These are phyloP conservation scores for Coniochaeta pulveracea DNA, from an alignment of 2,329 filamentous ascomycete species.

Conservation along the genomic window DNA sequence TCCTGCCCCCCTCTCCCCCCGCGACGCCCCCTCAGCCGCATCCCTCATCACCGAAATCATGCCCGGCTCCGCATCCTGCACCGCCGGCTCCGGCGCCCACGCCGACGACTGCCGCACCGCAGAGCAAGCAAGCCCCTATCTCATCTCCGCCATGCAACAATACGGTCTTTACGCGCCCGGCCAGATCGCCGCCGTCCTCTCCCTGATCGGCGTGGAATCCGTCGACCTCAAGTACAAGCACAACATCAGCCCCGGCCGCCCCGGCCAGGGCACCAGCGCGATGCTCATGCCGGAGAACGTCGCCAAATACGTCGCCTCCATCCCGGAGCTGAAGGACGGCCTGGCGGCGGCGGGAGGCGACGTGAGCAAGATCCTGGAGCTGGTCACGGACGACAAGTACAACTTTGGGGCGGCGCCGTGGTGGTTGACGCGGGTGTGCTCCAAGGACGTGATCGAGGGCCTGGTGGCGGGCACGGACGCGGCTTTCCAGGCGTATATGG, in stretches of 20 bases:
- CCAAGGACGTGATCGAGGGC: constrained; percentile 15
- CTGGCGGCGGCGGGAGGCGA: constrained; percentile 17
- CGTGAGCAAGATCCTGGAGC: constrained; percentile 27
- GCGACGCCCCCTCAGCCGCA: background rate
- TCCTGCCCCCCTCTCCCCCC: background rate
- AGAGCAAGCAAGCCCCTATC: constrained; percentile 43
- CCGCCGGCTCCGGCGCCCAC: constrained; percentile 28
- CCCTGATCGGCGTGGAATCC: constrained; percentile 62
- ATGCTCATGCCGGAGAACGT: constrained; percentile 27
- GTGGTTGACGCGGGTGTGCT: constrained; percentile 36
- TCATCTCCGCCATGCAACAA: constrained; percentile 42
- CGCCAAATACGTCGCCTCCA: constrained; percentile 31
- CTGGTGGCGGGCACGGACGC: constrained; percentile 26
- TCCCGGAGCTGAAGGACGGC: constrained; percentile 23
- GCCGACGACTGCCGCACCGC: constrained; percentile 55
- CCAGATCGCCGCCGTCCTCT: constrained; percentile 59
- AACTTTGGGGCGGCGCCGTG: constrained; percentile 43
- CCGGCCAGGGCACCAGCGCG: constrained; percentile 39
- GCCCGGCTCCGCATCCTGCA: constrained; percentile 44
- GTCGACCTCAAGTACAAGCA: constrained; percentile 59
- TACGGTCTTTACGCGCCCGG: constrained; percentile 43
- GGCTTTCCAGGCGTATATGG: constrained; percentile 34
- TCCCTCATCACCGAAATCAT: constrained; percentile 36
- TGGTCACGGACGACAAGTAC: constrained; percentile 35
- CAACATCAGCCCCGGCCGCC: constrained; percentile 39